Conservation (phyloP, 2,329 filamentous ascomycete species). For the Coleophoma cylindrospora region DNA sequence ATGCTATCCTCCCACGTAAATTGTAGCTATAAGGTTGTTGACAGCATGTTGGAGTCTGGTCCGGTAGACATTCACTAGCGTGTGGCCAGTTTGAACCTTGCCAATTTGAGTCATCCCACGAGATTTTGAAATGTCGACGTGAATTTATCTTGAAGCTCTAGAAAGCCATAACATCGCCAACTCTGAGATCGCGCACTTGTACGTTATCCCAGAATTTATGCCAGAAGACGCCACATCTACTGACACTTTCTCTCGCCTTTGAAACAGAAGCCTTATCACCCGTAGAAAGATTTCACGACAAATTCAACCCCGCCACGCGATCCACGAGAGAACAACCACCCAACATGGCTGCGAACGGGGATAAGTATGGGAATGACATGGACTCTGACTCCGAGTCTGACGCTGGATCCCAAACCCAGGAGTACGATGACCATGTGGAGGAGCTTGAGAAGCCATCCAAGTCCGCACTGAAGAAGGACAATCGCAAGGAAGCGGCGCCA, state of each 20-base stretch:
- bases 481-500: slow-evolving; percentile 48
- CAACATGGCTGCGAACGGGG: slow-evolving; percentile 38
- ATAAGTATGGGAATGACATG: slow-evolving; percentile 67
- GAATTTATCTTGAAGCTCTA: not conserved
- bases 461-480: slow-evolving; percentile 79
- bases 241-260: not conserved
- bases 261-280: not conserved
- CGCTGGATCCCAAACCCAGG: slow-evolving; percentile 51
- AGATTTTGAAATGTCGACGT: not conserved
- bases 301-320: not conserved
- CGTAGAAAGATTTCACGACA: not conserved
- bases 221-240: too few relatives aligned
- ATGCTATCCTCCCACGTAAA: too few relatives aligned
- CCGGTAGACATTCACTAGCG: not conserved
- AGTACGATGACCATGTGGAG: slow-evolving; percentile 52
- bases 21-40: too few relatives aligned
- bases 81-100: not conserved
- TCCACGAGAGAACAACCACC: slow-evolving; percentile 8
- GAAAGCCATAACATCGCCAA: too few relatives aligned
- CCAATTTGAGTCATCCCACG: not conserved
- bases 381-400: slow-evolving; percentile 63
- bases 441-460: slow-evolving; percentile 66
- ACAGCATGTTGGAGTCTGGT: too few relatives aligned
- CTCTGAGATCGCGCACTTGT: too few relatives aligned
- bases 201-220: too few relatives aligned